Base-by-base conservation (phyloP, 331 rosid genomes). In the Quercus tomentella region DNA sequence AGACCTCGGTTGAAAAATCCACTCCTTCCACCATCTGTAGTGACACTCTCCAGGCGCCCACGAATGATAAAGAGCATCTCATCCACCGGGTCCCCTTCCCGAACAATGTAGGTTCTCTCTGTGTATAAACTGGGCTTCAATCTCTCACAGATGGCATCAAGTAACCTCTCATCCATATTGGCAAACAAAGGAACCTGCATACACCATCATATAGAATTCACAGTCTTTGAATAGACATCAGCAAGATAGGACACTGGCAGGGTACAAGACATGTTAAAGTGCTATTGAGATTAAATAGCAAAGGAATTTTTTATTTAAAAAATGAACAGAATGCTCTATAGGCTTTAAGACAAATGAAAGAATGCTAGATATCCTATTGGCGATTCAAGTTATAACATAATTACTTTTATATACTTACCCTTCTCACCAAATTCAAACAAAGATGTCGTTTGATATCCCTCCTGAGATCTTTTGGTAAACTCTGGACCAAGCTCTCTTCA, bases 21-120 rank as follows among this genome's bases (percentile, higher is more conserved):
- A 62, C 95, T 93, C 76, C 98, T 85, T 71, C 98, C 98, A 12
- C 98, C 98, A 79, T 93, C 98, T 28, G 98, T 91, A 1, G 98
- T 93, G 9, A 86, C 93, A 81, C 97, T 91, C 81, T 93, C 98
- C 41, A 93, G 86, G 18, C 89, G 91, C 14, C 98, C 97, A 0
- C 98, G 93, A 4, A 93, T 93, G 56, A 91, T 93, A 90, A 93
- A 91, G 5, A 87, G 82, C 98, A 93, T 93, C 85, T 91, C 98
- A 25, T 84, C 85, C 0, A 93, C 97, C 1, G 94, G 97, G 60
- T 93, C 98, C 8, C 97, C 97, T 90, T 93, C 98, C 60, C 97
- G 77, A 56, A 93, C 97, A 23, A 93, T 73, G 77, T 76, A 89
- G 16, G 96, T 92, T 8, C 76, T 56, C 37, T 90, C 91, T 6